Conservation (phyloP, 2,329 filamentous ascomycete species). For the Aspergillus ibericus region DNA sequence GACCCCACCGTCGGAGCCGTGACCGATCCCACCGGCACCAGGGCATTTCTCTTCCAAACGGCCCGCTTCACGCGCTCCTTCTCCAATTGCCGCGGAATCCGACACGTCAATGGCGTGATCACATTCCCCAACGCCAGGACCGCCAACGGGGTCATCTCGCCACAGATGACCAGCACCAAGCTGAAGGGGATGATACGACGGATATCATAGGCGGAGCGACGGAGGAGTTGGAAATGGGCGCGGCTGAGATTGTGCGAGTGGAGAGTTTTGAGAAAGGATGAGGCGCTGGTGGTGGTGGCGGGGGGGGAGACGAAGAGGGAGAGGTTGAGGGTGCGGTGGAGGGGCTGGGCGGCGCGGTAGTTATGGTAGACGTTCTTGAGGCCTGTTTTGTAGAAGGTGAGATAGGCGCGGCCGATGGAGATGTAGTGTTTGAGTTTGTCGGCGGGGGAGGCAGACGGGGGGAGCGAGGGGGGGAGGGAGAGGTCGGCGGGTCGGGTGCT, state of each 20-base stretch:
- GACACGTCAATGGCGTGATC: conserved; percentile 77
- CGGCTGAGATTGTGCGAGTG: conserved; percentile 32
- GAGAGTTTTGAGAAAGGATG: conserved; percentile 17
- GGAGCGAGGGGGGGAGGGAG: conserved; percentile 58
- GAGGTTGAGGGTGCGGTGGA: conserved; percentile 33
- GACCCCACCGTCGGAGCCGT: conserved; percentile 18
- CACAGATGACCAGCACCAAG: conserved; percentile 72
- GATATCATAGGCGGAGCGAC: conserved; percentile 69
- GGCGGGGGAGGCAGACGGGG: conserved; percentile 43
- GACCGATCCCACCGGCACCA: conserved; percentile 17
- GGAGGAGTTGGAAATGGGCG: conserved; percentile 68
- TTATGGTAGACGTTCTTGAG: conserved; percentile 74
- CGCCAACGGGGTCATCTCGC: conserved; percentile 81
- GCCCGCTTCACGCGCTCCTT: conserved; percentile 56
- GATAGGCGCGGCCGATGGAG: conserved; percentile 70
- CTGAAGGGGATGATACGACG: conserved; percentile 77
- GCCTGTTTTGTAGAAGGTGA: conserved; percentile 84
- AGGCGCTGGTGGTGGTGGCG: conserved; percentile 21
- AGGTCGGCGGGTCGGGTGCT: conserved; percentile 73
- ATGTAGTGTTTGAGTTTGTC: conserved; percentile 34
- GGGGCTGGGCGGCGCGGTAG: conserved; percentile 40
- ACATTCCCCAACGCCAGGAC: conserved; percentile 67
- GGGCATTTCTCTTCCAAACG: conserved; percentile 34
- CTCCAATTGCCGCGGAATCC: conserved; percentile 74
- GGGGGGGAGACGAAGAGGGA: conserved; percentile 36